Conservation (phyloP, 768 basidiomycete genomes). For the Leccinum obscurum region DNA sequence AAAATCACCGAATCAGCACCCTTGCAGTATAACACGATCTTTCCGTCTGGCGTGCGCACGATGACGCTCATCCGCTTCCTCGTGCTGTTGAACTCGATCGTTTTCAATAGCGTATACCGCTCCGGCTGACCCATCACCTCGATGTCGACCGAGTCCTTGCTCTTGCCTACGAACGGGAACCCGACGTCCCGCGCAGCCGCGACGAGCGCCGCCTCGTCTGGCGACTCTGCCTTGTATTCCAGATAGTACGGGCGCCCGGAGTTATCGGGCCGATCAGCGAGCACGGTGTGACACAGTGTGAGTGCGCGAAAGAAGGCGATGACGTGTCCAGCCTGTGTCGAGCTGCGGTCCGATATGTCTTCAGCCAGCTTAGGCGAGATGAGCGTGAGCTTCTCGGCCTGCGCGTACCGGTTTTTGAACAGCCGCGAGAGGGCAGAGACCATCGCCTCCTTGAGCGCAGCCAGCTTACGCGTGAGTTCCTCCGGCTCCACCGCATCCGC, state of each 20-base stretch:
- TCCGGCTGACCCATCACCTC: conserved; percentile 91
- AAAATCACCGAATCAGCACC: conserved; percentile 98
- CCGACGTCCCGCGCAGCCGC: conserved; percentile 90
- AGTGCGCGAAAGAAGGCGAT: conserved; percentile 92
- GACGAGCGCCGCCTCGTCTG: conserved; percentile 94
- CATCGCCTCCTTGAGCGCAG: conserved; percentile 73
- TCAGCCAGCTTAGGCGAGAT: conserved; percentile 84
- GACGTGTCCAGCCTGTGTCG: conserved; percentile 63
- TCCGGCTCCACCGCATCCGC: conserved; percentile 63
- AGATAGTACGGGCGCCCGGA: conserved; percentile 58
- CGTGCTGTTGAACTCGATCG: conserved; percentile 92
- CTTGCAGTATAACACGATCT: conserved; percentile 86
- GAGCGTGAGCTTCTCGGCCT: conserved; percentile 79
- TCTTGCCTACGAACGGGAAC: conserved; percentile 82
- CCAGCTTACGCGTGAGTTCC: conserved; percentile 69
- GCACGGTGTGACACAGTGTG: conserved; percentile 90
- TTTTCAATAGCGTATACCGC: conserved; percentile 72
- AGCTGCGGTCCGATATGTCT: conserved; percentile 63
- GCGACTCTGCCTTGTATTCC: conserved; percentile 95
- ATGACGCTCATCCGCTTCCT: conserved; percentile 96
- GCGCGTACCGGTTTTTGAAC: conserved; percentile 89
- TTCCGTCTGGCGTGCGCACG: conserved; percentile 81
- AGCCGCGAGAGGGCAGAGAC: conserved; percentile 65
- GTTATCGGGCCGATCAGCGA: conserved; percentile 74
- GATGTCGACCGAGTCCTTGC: conserved; percentile 77